These are phyloP conservation scores for Panicum hallii DNA, from an alignment of 202 grass and related monocot genomes.

Conservation along the genomic window DNA sequence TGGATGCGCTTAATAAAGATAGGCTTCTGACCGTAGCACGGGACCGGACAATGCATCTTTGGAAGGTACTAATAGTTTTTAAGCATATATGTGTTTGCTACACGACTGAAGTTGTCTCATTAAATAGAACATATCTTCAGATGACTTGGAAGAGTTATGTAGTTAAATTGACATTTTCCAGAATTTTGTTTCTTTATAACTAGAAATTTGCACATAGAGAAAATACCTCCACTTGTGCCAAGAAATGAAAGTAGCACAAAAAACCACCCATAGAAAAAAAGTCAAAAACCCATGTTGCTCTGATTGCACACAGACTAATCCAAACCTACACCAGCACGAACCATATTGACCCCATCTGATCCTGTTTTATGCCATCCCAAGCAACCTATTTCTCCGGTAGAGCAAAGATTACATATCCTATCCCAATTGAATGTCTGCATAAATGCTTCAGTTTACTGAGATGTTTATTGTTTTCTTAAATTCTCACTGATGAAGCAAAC, in stretches of 20 bases:
- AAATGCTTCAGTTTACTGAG: background rate
- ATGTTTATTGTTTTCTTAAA: background rate
- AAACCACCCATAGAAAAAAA: background rate
- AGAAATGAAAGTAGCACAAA: background rate
- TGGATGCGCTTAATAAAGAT: conserved; percentile 82
- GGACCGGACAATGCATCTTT: conserved; percentile 86
- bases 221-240: background rate
- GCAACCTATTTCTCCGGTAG: background rate
- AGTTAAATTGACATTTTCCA: background rate
- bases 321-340: background rate
- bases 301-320: background rate
- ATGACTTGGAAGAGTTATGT: background rate
- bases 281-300: background rate
- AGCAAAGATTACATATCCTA: background rate
- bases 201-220: background rate
- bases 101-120: background rate
- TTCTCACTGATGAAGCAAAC: background rate
- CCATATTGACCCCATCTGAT: background rate
- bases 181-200: background rate
- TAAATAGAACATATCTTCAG: background rate
- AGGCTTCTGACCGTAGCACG: conserved; percentile 74
- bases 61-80: conserved; percentile 66
- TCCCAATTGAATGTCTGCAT: background rate
- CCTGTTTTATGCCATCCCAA: background rate
- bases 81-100: background rate